Base-by-base conservation (phyloP, 2,329 filamentous ascomycete species). In the Alternaria sp. region DNA sequence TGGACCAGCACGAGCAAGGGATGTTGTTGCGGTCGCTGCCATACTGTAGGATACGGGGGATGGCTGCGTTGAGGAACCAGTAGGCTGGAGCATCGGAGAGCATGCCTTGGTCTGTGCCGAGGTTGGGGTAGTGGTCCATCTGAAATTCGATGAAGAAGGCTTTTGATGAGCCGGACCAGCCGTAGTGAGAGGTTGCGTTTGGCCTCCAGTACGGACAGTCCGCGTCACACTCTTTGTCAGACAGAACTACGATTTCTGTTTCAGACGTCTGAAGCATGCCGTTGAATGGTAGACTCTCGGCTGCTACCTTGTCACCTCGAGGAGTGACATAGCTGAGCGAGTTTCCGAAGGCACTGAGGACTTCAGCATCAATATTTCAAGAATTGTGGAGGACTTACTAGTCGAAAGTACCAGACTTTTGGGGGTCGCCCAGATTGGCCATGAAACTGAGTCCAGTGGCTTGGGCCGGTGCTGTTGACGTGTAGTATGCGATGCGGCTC, bases 31-130 rank as follows among this genome's bases (percentile, higher is more conserved):
- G 77, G 7, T 80, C 75, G 48, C 81, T 79, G 64, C 84, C 84
- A 80, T 93, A 93, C 76, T 93, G 90, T 5, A 85, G 81, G 5
- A 89, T 88, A 61, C 88, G 88, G 26, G 90, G 87, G 62, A 94
- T 91, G 61, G 87, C 84, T 18, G 87, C 88, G 79, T 94, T 94
- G 61, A 94, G 85, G 51, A 89, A 81, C 91, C 91, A 94, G 76
- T 90, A 85, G 42, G 91, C 88, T 8, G 91, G 90, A 85, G 91
- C 91, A 78, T 93, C 87, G 42, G 75, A 81, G 71, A 88, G 86
- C 26, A 73, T 61, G 8, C 75, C 75, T 60, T 75, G 69, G 36
- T 75, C 71, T 3, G 42, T 66, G 43, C 69, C 70, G n/a, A 57
- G 51, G 46, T 78, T 79, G 42, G 74, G 64, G 48, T 75, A 70